These are phyloP conservation scores for Aspergillus fijiensis DNA, from an alignment of 2,329 filamentous ascomycete species.

Conservation along the genomic window DNA sequence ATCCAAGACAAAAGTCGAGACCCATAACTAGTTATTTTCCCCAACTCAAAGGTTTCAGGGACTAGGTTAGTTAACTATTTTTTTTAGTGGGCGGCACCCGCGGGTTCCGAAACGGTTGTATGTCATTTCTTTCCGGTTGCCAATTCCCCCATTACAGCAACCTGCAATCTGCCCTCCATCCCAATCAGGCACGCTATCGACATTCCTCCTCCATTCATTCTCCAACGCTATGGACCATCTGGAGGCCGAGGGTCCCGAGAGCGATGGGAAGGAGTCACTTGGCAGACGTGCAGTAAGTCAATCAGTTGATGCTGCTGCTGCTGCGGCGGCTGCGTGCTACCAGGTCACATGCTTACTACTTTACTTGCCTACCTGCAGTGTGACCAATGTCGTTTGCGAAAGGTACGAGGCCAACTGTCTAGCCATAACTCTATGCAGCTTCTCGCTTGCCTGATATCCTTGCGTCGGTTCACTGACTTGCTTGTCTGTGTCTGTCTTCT, in stretches of 20 bases:
- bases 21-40: neutral
- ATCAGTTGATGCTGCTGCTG: constrained; percentile 4
- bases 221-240: constrained; percentile 15
- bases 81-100: constrained; percentile 15
- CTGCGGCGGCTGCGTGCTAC: neutral
- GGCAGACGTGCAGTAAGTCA: constrained; percentile 34
- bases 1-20: neutral
- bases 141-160: neutral
- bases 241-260: constrained; percentile 33
- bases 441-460: neutral
- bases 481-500: neutral
- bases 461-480: neutral
- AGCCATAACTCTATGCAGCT: neutral
- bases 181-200: neutral
- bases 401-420: constrained; percentile 22
- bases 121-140: neutral
- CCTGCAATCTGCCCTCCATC: neutral
- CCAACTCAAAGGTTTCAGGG: too few species aligned
- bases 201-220: neutral
- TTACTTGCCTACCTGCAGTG: constrained; percentile 24
- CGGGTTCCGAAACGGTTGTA: constrained; percentile 15
- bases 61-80: neutral
- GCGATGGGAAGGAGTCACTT: constrained; percentile 22
- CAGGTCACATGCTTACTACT: neutral
- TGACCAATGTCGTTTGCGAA: constrained; percentile 36